Percentiles rank a stretch among this genome's conserved stretches.
These are phyloP conservation scores for Hericium erinaceus DNA, from an alignment of 768 basidiomycete genomes.

Conservation along the genomic window DNA sequence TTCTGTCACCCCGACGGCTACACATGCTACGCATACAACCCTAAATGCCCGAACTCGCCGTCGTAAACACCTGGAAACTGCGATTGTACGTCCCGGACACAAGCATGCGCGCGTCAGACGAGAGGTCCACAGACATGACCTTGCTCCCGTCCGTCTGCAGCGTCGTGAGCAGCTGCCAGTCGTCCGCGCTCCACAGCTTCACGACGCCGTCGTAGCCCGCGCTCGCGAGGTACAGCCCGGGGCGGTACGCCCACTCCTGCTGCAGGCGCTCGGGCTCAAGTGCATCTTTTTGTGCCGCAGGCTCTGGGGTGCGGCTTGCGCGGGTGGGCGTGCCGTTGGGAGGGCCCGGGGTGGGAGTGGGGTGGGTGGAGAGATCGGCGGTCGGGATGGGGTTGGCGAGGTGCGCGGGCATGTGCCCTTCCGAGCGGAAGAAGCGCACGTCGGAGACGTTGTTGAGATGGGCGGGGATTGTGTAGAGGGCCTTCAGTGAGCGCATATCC, in stretches of 20 bases:
- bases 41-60: conserved; percentile 26
- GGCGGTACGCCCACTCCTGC: conserved; percentile 74
- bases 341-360: conserved; percentile 14
- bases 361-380: background rate
- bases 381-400: conserved; percentile 13
- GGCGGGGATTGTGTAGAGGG: conserved; percentile 93
- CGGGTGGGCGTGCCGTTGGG: conserved; percentile 25
- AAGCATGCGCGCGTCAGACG: conserved; percentile 71
- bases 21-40: background rate
- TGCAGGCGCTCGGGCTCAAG: conserved; percentile 24
- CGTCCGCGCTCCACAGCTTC: conserved; percentile 95
- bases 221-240: conserved; percentile 88
- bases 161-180: conserved; percentile 88
- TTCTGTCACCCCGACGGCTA: too few relatives aligned
- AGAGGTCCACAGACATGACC: conserved; percentile 96
- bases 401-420: conserved; percentile 35
- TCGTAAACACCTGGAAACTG: conserved; percentile 88
- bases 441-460: conserved; percentile 94
- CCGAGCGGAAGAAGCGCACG: conserved; percentile 82
- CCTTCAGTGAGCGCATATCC: conserved; percentile 91
- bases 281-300: conserved; percentile 4
- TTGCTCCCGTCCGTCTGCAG: conserved; percentile 94
- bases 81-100: conserved; percentile 90
- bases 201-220: conserved; percentile 93
- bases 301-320: conserved; percentile 10